Evolutionary conservation across 805 yeast genomes (phyloP).

Genomic region (Wickerhamiella vanderwaltii): DNA sequence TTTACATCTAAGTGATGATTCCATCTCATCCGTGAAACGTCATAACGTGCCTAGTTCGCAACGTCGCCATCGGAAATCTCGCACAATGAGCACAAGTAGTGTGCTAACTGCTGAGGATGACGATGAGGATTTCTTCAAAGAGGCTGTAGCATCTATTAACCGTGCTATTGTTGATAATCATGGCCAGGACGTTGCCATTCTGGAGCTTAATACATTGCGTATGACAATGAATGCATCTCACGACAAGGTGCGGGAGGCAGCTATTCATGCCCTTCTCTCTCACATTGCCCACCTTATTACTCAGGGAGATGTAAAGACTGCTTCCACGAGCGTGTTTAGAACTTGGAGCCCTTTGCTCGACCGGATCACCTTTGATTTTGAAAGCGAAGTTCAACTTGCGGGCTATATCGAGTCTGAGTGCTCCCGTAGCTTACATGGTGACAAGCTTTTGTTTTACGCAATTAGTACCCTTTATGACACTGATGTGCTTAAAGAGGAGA

Average conservation of each 20-base stretch:
- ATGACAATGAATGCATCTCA: conserved; percentile 96
- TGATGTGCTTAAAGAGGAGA: conserved; percentile 75
- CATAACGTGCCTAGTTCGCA: conserved; percentile 14
- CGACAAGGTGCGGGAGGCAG: conserved; percentile 80
- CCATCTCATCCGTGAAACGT: conserved; percentile 20
- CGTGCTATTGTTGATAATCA: conserved; percentile 89
- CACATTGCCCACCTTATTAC: conserved; percentile 64
- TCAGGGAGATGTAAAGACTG: conserved; percentile 64
- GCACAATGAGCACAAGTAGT: conserved; percentile 22
- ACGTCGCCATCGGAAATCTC: conserved; percentile 12
- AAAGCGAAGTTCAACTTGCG: conserved; percentile 66
- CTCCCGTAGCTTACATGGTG: conserved; percentile 32
- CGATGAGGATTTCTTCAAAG: conserved; percentile 68
- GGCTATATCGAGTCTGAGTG: conserved; percentile 35
- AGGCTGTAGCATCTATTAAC: conserved; percentile 87
- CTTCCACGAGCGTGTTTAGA: conserved; percentile 59
- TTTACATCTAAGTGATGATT: conserved; percentile 26
- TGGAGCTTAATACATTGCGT: conserved; percentile 86
- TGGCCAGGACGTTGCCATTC: conserved; percentile 80
- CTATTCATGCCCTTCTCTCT: conserved; percentile 55
- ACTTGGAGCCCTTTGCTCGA: conserved; percentile 74
- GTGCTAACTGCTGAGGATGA: conserved; percentile 41
- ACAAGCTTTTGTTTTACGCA: conserved; percentile 38
- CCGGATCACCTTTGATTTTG: conserved; percentile 73
- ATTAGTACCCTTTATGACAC: conserved; percentile 59